These are phyloP conservation scores for Aspergillus jensenii DNA, from an alignment of 2,329 filamentous ascomycete species.

Conservation along the genomic window DNA sequence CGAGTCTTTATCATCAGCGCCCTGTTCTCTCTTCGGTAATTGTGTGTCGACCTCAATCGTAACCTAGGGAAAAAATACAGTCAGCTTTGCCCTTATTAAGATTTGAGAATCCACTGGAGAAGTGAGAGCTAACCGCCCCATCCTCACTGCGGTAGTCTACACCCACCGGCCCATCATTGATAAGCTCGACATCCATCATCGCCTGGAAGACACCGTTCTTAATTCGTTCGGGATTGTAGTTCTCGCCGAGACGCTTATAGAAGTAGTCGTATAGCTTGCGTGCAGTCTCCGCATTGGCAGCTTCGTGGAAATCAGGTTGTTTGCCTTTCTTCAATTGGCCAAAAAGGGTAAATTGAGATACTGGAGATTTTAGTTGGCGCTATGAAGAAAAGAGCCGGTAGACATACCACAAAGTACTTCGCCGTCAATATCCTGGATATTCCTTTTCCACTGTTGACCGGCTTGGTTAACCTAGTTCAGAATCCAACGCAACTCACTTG, in stretches of 20 bases:
- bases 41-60: conserved; percentile 50
- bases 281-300: conserved; percentile 75
- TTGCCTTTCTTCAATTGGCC: conserved; percentile 93
- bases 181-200: conserved; percentile 95
- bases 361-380: conserved; percentile 46
- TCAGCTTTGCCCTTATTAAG: conserved; percentile 12
- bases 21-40: conserved; percentile 39
- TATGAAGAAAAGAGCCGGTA: neutral
- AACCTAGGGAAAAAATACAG: conserved; percentile 28
- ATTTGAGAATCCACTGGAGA: conserved; percentile 21
- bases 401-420: conserved; percentile 87
- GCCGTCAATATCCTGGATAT: conserved; percentile 81
- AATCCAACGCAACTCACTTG: conserved; percentile 35
- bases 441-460: conserved; percentile 79
- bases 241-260: conserved; percentile 69
- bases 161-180: conserved; percentile 80
- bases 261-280: conserved; percentile 82
- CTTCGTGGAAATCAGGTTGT: conserved; percentile 92
- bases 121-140: conserved; percentile 52
- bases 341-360: conserved; percentile 94
- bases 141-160: conserved; percentile 58
- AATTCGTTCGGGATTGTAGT: conserved; percentile 72
- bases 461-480: neutral
- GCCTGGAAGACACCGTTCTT: conserved; percentile 97
- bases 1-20: conserved; percentile 1